Percentiles rank a stretch among this genome's conserved stretches.
Conservation (phyloP, 169 alveolate genomes). For the Perkinsus olseni region DNA sequence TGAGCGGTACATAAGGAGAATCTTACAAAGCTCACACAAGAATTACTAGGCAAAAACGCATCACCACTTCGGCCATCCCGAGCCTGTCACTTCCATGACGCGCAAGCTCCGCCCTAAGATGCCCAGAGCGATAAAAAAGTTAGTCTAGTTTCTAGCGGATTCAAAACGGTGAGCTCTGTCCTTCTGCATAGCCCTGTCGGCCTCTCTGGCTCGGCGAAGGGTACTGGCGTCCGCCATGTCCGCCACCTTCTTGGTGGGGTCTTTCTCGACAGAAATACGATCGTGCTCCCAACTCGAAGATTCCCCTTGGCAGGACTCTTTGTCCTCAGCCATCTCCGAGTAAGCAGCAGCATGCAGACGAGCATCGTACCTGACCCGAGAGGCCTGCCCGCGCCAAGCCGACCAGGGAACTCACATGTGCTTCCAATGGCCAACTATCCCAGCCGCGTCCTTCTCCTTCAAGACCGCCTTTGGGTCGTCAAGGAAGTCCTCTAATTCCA, state of each 20-base stretch:
- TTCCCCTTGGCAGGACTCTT: not conserved
- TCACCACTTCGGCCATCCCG: no score
- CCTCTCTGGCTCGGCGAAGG: not conserved
- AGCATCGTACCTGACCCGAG: not conserved
- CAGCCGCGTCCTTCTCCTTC: not conserved
- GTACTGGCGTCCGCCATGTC: not conserved
- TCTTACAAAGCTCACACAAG: no score
- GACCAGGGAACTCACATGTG: not conserved
- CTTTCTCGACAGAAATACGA: not conserved
- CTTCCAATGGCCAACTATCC: not conserved
- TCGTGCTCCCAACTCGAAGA: not conserved
- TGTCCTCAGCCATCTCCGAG: not conserved
- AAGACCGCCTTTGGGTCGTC: not conserved
- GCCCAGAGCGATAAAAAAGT: not conserved
- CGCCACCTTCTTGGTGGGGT: not conserved
- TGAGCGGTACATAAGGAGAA: no score
- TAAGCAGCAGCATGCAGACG: not conserved
- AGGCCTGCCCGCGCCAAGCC: not conserved
- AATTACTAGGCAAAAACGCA: no score
- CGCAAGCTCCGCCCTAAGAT: no score
- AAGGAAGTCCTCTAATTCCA: not conserved
- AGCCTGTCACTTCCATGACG: no score
- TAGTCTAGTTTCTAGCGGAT: not conserved
- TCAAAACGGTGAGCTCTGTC: not conserved
- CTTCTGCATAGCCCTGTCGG: not conserved